Evolutionary conservation across 163 green algal species (phyloP), one percentile per base, ranked within the genome.

Genomic region (Chlorella variabilis): DNA sequence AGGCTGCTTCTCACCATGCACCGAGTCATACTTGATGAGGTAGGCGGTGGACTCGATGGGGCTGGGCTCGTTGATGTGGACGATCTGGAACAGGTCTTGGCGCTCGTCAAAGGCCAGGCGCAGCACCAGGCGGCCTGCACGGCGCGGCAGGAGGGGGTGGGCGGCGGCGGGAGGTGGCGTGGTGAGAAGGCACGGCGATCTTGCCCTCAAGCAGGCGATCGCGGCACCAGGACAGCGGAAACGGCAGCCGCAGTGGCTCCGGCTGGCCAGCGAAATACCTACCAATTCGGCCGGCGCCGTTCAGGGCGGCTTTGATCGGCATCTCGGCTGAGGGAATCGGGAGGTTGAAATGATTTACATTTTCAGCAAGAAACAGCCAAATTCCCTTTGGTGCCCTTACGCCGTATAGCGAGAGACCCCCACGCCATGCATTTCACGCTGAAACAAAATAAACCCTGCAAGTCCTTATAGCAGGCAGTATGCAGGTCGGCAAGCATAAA

Each of bases 21-120:
- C 91, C 3, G 71, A 90, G 86, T 97, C 93, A 63, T 90, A 97
- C 83, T 97, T 94, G 33, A 96, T 78, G 2, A 97, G 82, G 87
- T 97, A 96, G 6, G 94, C 93, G 20, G 86, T 85, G 17, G 54
- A 87, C 74, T 96, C 90, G 0, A 91, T 83, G 0, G 84, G 78
- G 2, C 87, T 87, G 33, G 91, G 84, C 62, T 97, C 94, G 77
- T 98, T 98, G 41, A 98, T 86, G 41, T 91, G 84, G 29, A 96
- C 90, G 39, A 97, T 81, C 73, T 97, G 82, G 18, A 67, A 33
- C 56, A 96, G 89, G 3, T 81, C 74, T 5, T 56, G 38, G 27
- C 54, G 34, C 13, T 73, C 42, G 36, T 88, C 84, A 74, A 86
- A 86, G 4, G 54, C 51, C 34, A 88, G 66, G 25, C 92, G 81